phyloP scores from a whole-genome alignment of 1,139 yeast species.

The Kurtzmaniella quercitrusa region DNA sequence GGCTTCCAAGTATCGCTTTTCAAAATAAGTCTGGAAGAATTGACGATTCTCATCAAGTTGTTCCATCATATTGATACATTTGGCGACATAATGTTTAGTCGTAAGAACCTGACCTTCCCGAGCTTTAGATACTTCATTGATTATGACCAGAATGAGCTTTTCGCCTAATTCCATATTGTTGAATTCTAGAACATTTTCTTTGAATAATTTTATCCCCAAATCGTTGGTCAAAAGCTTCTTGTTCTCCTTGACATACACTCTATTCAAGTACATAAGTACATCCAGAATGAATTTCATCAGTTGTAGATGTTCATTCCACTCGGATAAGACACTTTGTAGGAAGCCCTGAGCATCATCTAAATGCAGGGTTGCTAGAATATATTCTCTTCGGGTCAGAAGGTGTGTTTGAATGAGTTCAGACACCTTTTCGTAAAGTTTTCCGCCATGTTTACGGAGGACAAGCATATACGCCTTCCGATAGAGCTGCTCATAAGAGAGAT shows the following conservation, averaged over 20 bases:
- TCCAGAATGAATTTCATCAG: conserved; percentile 82
- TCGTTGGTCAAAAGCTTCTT: conserved; percentile 69
- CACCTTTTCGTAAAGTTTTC: conserved; percentile 63
- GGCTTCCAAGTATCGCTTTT: conserved; percentile 54
- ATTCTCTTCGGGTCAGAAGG: conserved; percentile 31
- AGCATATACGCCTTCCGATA: conserved; percentile 79
- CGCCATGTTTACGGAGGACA: conserved; percentile 73
- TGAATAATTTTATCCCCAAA: conserved; percentile 63
- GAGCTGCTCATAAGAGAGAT: conserved; percentile 77
- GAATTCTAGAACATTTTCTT: conserved; percentile 37
- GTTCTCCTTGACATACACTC: conserved; percentile 78
- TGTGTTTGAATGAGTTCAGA: conserved; percentile 48
- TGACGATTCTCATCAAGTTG: conserved; percentile 35
- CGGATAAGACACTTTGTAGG: conserved; percentile 42
- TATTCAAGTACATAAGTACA: conserved; percentile 79
- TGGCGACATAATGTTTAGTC: conserved; percentile 51
- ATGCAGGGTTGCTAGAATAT: conserved; percentile 15
- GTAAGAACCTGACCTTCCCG: conserved; percentile 62
- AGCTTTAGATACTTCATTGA: conserved; percentile 57
- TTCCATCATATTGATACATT: conserved; percentile 71
- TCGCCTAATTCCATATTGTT: conserved; percentile 50
- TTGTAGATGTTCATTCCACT: conserved; percentile 75
- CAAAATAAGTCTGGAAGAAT: conserved; percentile 63
- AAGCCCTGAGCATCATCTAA: conserved; percentile 29
- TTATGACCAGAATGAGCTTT: conserved; percentile 44